Conservation (phyloP, 1,284 basidiomycete genomes). For the Anthracocystis setariae region DNA sequence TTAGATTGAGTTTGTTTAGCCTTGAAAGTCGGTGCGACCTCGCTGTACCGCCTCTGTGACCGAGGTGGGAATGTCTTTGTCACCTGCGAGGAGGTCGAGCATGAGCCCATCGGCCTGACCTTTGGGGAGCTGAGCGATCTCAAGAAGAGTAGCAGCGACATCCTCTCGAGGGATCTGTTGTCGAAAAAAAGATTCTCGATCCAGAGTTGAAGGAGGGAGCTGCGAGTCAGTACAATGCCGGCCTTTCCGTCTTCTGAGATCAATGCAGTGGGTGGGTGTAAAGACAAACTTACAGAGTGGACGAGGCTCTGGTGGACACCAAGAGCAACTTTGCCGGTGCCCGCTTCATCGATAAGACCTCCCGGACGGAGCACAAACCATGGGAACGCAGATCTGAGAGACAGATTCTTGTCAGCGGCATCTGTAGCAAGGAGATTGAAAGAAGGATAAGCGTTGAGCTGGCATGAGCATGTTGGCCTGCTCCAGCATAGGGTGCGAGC, state of each 20-base stretch:
- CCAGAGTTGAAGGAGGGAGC: too few species aligned
- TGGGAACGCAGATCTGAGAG: constrained; percentile 73
- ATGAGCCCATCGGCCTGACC: constrained; percentile 73
- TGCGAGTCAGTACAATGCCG: too few species aligned
- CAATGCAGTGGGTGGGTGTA: not conserved
- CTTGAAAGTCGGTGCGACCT: constrained; percentile 70
- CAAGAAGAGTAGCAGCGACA: constrained; percentile 73
- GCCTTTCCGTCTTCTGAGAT: too few species aligned
- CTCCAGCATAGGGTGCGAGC: not conserved
- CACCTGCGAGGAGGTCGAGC: constrained; percentile 76
- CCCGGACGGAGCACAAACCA: constrained; percentile 80
- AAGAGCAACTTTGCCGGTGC: constrained; percentile 47
- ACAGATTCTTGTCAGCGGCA: constrained; percentile 77
- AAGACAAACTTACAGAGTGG: constrained; percentile 20
- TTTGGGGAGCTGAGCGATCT: constrained; percentile 73
- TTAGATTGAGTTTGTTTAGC: too few species aligned
- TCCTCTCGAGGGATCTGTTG: constrained; percentile 72
- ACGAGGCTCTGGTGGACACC: constrained; percentile 38
- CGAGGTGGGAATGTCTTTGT: constrained; percentile 71
- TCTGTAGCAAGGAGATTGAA: constrained; percentile 62
- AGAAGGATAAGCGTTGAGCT: too few species aligned
- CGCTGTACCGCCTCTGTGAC: constrained; percentile 72
- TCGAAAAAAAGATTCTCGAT: too few species aligned
- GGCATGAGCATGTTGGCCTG: too few species aligned
- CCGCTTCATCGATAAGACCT: constrained; percentile 71